These are phyloP conservation scores for Rhodotorula babjevae DNA, from an alignment of 768 basidiomycete species.

Conservation along the genomic window DNA sequence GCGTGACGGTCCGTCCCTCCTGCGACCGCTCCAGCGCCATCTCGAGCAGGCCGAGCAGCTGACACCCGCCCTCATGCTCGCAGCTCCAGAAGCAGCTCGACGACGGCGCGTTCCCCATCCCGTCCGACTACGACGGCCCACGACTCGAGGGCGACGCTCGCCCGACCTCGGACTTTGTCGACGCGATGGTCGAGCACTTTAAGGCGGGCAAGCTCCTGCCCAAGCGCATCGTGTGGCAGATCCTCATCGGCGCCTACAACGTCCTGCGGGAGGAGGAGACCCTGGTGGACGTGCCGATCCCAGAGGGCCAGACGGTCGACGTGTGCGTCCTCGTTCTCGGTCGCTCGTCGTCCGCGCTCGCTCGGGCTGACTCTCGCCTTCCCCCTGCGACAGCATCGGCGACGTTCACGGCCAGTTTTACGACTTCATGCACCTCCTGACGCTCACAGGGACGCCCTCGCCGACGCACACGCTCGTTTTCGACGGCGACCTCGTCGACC, in stretches of 20 bases:
- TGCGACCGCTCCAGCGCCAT: neutral
- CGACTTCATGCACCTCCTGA: slow-evolving; percentile 80
- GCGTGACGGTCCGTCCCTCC: slow-evolving; percentile 57
- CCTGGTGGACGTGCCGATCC: slow-evolving; percentile 68
- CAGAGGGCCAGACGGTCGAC: slow-evolving; percentile 75
- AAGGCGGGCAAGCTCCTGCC: slow-evolving; percentile 89
- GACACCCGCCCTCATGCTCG: neutral
- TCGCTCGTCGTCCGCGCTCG: too few species aligned
- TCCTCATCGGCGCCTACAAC: slow-evolving; percentile 76
- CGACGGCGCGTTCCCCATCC: slow-evolving; percentile 54
- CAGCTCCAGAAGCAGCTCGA: slow-evolving; percentile 36
- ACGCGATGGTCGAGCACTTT: slow-evolving; percentile 83
- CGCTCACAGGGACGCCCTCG: slow-evolving; percentile 76
- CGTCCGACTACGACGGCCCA: slow-evolving; percentile 70
- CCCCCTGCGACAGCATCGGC: slow-evolving; percentile 51
- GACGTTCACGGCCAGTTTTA: slow-evolving; percentile 97
- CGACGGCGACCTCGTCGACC: slow-evolving; percentile 95
- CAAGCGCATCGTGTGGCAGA: slow-evolving; percentile 74
- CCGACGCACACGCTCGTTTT: slow-evolving; percentile 80
- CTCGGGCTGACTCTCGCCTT: neutral
- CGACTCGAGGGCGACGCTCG: slow-evolving; percentile 52
- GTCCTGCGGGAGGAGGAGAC: slow-evolving; percentile 72
- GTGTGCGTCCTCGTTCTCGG: slow-evolving; percentile 42
- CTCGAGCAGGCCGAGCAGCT: neutral
- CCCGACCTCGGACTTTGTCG: slow-evolving; percentile 73